A percentile compares a stretch with the other conserved stretches of the same genome.
phyloP scores from a whole-genome alignment of 208 protist species.

The Crithidia expoeki region DNA sequence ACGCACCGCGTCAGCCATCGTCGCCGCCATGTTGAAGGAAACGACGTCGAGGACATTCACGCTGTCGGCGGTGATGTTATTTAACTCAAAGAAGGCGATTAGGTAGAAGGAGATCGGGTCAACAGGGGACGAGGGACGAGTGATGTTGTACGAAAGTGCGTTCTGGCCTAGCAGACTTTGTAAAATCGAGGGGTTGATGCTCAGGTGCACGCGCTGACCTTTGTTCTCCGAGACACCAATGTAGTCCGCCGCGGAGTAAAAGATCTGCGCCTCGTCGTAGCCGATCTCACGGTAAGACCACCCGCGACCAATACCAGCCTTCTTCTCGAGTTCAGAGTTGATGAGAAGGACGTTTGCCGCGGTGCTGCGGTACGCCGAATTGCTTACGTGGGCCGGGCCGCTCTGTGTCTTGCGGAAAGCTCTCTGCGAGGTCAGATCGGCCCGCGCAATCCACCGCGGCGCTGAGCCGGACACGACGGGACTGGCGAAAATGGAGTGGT shows the following conservation, averaged over 20 bases:
- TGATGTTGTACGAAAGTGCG: slow-evolving; percentile 24
- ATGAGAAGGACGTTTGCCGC: slow-evolving; percentile 67
- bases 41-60: slow-evolving; percentile 40
- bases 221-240: slow-evolving; percentile 58
- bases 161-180: background rate
- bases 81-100: slow-evolving; percentile 44
- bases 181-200: slow-evolving; percentile 26
- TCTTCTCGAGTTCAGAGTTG: slow-evolving; percentile 66
- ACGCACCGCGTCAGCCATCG: slow-evolving; percentile 78
- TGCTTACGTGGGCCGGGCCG: background rate
- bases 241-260: slow-evolving; percentile 62
- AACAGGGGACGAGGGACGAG: slow-evolving; percentile 29
- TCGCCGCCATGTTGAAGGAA: slow-evolving; percentile 25
- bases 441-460: slow-evolving; percentile 71
- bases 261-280: slow-evolving; percentile 84
- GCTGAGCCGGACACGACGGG: slow-evolving; percentile 41
- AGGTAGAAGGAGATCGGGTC: slow-evolving; percentile 29
- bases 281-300: slow-evolving; percentile 83
- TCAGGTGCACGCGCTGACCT: slow-evolving; percentile 68
- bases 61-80: slow-evolving; percentile 50
- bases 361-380: background rate
- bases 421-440: slow-evolving; percentile 28
- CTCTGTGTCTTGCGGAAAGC: background rate
- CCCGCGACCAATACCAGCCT: slow-evolving; percentile 79
- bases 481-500: slow-evolving; percentile 8